These are phyloP conservation scores for Pholiota molesta DNA, from an alignment of 768 basidiomycete species.

Conservation along the genomic window DNA sequence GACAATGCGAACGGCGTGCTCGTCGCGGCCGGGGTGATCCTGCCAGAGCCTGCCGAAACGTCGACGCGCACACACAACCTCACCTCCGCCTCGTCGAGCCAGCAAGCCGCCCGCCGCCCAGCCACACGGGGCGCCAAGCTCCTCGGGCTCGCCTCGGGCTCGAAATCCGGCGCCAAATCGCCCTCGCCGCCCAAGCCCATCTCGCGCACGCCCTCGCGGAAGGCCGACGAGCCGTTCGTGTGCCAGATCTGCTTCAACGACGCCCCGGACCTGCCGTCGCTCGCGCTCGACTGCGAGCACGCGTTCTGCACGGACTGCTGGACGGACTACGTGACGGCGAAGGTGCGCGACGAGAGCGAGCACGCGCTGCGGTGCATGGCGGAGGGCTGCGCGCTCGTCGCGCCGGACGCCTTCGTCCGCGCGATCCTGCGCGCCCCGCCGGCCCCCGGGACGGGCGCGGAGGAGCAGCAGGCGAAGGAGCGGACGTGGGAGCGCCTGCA, in stretches of 20 bases:
- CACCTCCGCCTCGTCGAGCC: conserved; percentile 20
- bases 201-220: conserved; percentile 29
- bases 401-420: conserved; percentile 64
- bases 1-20: conserved; percentile 79
- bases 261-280: conserved; percentile 54
- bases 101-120: conserved; percentile 30
- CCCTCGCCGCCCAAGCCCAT: conserved; percentile 27
- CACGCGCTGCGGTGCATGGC: conserved; percentile 78
- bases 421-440: conserved; percentile 48
- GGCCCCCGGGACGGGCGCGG: conserved; percentile 18
- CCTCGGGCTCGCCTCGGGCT: conserved; percentile 33
- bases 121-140: conserved; percentile 42
- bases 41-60: conserved; percentile 45
- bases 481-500: conserved; percentile 72
- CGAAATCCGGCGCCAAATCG: conserved; percentile 34
- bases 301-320: conserved; percentile 85
- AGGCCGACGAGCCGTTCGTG: conserved; percentile 59
- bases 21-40: conserved; percentile 69
- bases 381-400: conserved; percentile 69
- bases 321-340: conserved; percentile 76
- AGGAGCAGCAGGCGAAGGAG: conserved; percentile 41
- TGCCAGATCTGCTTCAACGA: conserved; percentile 97
- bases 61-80: conserved; percentile 32
- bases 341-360: conserved; percentile 84
- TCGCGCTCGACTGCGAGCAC: conserved; percentile 82